These are phyloP conservation scores for Pseudofabraea citricarpa DNA, from an alignment of 2,329 filamentous ascomycete genomes.

Conservation along the genomic window DNA sequence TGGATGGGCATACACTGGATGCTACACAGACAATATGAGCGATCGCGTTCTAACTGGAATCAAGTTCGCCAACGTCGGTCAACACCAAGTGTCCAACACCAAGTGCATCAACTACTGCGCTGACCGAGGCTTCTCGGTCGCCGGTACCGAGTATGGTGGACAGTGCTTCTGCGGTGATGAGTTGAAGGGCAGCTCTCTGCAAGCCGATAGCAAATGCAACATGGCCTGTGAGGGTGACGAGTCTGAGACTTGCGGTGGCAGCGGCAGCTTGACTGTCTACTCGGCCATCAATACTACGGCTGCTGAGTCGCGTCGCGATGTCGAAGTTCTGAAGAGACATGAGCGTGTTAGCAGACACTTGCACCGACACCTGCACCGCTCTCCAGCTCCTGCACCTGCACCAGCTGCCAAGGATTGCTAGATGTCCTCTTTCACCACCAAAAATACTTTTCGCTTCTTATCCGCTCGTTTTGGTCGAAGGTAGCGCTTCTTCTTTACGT, in stretches of 20 bases:
- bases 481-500: too few relatives aligned
- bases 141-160: conserved; percentile 43
- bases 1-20: conserved; percentile 36
- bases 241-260: conserved; percentile 45
- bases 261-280: conserved; percentile 41
- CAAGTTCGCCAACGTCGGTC: conserved; percentile 36
- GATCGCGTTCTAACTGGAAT: conserved; percentile 35
- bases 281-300: conserved; percentile 27
- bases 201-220: conserved; percentile 41
- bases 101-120: conserved; percentile 46
- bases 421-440: neutral
- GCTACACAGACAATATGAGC: conserved; percentile 34
- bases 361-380: neutral
- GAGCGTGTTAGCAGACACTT: neutral
- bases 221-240: conserved; percentile 45
- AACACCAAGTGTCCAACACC: conserved; percentile 33
- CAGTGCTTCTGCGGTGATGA: conserved; percentile 44
- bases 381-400: neutral
- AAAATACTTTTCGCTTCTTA: too few relatives aligned
- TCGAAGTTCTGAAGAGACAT: too few relatives aligned
- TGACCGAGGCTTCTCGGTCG: conserved; percentile 36
- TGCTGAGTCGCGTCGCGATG: neutral
- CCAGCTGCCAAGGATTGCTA: neutral
- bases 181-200: conserved; percentile 32
- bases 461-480: too few relatives aligned